Evolutionary conservation across 2,329 filamentous ascomycete genomes (phyloP), one percentile per base, ranked within the genome.

Genomic region (Metarhizium brunneum): DNA sequence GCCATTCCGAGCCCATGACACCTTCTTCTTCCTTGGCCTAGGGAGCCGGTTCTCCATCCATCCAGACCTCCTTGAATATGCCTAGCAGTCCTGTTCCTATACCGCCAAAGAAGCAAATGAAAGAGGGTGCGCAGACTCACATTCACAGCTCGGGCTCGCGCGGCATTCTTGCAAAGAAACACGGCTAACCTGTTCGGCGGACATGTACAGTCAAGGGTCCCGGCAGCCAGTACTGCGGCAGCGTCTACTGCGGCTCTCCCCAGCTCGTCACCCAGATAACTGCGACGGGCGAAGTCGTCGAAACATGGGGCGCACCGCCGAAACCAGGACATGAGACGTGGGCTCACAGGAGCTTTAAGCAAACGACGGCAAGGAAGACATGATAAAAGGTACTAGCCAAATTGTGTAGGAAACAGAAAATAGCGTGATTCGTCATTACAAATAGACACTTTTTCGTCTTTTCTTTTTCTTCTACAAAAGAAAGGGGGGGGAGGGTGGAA

Each of bases 181-280:
- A 25, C 7, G 32, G 10, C 32, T 35, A 35, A 35, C 32, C 32
- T 35, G 32, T 35, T 25, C 32, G 32, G 32, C 32, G 32, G 32
- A 35, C 25, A 35, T 35, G 7, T 36, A 35, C 25, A 53, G 55
- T 51, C 36, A 13, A 25, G 2, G 57, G 54, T 14, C 57, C 57
- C 1, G 57, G 57, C 6, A 58, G 57, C 11, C 54, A 58, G 14
- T 58, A 52, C 50, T 56, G 52, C 43, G 57, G 57, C n/a, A 53
- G 50, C 50, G 50, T 57, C 18, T 58, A 54, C n/a, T 56, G 52
- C 55, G 57, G 57, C 30, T 58, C 57, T 2, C 57, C 57, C 13
- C 54, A 58, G 42, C 57, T 50, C 10, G 18, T 58, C 55, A 52
- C 49, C 7, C 32, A 4, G 5, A 16, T 54, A 6, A 53, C 52